Conservation (phyloP, 805 yeast species). For the Lachancea waltii region DNA sequence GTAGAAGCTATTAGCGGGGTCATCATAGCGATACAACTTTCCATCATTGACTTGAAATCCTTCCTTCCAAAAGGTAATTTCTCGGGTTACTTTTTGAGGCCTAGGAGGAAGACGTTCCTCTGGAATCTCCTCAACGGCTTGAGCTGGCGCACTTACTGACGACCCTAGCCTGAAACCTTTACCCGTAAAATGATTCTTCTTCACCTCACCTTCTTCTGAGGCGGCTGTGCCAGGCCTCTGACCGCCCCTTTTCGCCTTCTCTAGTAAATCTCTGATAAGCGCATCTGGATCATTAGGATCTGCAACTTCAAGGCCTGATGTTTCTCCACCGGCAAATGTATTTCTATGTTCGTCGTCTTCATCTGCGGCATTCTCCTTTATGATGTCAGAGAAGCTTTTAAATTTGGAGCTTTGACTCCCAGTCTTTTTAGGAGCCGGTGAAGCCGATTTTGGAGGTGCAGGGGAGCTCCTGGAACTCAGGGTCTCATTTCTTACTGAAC, state of each 20-base stretch:
- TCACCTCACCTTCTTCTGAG: constrained; percentile 30
- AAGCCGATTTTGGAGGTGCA: constrained; percentile 8
- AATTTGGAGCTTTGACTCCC: constrained; percentile 28
- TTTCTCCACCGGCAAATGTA: constrained; percentile 61
- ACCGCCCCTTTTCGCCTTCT: constrained; percentile 62
- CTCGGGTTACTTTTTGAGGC: constrained; percentile 57
- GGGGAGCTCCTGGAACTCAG: constrained; percentile 5
- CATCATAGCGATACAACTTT: constrained; percentile 77
- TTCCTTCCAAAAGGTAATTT: constrained; percentile 91
- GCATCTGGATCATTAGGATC: constrained; percentile 51
- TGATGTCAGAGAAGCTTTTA: constrained; percentile 36
- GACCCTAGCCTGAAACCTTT: constrained; percentile 39
- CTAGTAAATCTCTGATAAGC: constrained; percentile 49
- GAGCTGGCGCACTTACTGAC: constrained; percentile 29
- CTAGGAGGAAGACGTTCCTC: constrained; percentile 20
- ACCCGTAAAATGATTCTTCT: constrained; percentile 36
- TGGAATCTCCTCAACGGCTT: constrained; percentile 35
- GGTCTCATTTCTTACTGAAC: background rate
- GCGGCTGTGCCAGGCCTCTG: constrained; percentile 35
- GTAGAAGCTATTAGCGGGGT: constrained; percentile 77
- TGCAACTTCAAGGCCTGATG: constrained; percentile 73
- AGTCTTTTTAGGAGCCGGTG: constrained; percentile 10
- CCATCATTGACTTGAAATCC: constrained; percentile 97
- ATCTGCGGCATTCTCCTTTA: constrained; percentile 29
- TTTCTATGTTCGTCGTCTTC: constrained; percentile 54